Conservation (phyloP, 495 filamentous ascomycete genomes). For the Aspergillus coremiiformis region DNA sequence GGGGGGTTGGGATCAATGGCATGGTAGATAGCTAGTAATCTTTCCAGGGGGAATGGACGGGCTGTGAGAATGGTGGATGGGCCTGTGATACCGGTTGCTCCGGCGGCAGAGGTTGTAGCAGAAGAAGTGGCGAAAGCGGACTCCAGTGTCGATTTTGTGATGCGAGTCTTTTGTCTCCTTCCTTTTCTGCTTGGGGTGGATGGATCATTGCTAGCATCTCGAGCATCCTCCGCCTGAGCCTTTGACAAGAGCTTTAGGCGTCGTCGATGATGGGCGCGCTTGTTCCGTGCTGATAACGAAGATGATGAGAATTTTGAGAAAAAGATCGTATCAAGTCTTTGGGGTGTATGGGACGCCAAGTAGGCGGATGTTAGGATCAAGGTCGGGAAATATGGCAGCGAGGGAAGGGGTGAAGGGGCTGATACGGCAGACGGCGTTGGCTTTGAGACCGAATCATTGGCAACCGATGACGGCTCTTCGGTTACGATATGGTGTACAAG, state of each 20-base stretch:
- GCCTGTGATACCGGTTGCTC: conserved; percentile 43
- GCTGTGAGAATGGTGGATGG: conserved; percentile 66
- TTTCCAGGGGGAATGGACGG: conserved; percentile 78
- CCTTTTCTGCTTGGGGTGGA: conserved; percentile 28
- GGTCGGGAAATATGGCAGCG: conserved; percentile 71
- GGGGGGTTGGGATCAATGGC: conserved; percentile 64
- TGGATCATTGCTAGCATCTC: conserved; percentile 21
- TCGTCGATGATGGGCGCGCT: conserved; percentile 51
- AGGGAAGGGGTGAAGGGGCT: conserved; percentile 33
- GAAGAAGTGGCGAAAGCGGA: conserved; percentile 36
- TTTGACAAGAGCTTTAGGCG: conserved; percentile 40
- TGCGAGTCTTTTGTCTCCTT: conserved; percentile 36
- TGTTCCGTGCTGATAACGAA: conserved; percentile 38
- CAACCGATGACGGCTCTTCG: conserved; percentile 13
- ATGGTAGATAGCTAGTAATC: conserved; percentile 80
- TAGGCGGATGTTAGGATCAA: conserved; percentile 81
- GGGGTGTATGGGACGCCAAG: conserved; percentile 81
- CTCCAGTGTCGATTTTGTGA: conserved; percentile 43
- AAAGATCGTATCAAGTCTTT: conserved; percentile 66
- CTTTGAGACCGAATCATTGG: conserved; percentile 16
- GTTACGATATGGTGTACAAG: conserved; percentile 65
- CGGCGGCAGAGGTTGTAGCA: conserved; percentile 32
- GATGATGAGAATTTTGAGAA: conserved; percentile 76
- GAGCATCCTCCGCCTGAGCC: conserved; percentile 33
- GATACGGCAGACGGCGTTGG: conserved; percentile 22